Base-by-base conservation (phyloP, 2,329 filamentous ascomycete genomes). In the Microdochium bolleyi region DNA sequence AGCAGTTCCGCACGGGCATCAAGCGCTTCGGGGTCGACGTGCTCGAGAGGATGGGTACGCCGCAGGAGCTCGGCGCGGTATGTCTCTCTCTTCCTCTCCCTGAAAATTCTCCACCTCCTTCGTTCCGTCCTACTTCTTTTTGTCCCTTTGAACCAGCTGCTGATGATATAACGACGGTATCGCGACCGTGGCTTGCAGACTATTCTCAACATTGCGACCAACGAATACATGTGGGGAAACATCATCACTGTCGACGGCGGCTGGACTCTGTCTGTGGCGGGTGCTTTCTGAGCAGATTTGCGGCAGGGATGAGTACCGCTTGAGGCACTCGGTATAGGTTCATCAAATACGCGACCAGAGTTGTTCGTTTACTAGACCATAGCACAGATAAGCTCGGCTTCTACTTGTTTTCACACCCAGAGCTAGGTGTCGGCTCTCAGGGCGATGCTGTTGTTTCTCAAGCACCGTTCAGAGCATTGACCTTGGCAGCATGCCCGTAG, bases 401-500 rank as follows among this genome's bases (percentile, higher is more conserved):
- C n/a, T n/a, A n/a, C n/a, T n/a, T n/a, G n/a, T n/a, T n/a, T n/a
- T n/a, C n/a, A n/a, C n/a, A n/a, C n/a, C n/a, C n/a, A n/a, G n/a
- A n/a, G n/a, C n/a, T n/a, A n/a, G n/a, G n/a, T n/a, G n/a, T n/a
- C n/a, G n/a, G n/a, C n/a, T n/a, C n/a, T n/a, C n/a, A n/a, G n/a
- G n/a, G n/a, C n/a, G n/a, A n/a, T 30, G 27, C 14, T 16, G 37
- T n/a, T 44, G 24, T 27, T 19, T 3, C 14, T 27, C 48, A 49
- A 13, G 48, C 24, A 7, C 9, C 24, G 24, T 49, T 49, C 14
- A 49, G 48, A 3, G 24, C 48, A 30, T 30, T 49, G 48, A 49
- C 24, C 5, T 30, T 10, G 24, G 3, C 14, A 9, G 48, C 41
- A 50, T 77, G 73, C 51, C 72, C 63, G 54, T 74, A 74, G 0